Evolutionary conservation across 257 asterid genomes (phyloP), one percentile per base, ranked within the genome.

Genomic region (Solanum clarkiae): DNA sequence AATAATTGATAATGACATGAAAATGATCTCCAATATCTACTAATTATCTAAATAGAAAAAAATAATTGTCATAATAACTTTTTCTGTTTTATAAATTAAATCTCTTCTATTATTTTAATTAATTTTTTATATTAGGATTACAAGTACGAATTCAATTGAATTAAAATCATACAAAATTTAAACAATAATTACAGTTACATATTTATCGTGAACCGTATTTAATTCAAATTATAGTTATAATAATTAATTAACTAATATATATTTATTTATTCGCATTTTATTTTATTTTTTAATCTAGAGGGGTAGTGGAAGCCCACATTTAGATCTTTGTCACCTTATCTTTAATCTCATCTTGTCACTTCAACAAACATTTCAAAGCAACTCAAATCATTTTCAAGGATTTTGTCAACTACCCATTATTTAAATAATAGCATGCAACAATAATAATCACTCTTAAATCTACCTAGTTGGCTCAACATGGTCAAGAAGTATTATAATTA

Each of bases 321-420:
- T 24, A 26, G 20, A 51, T 77, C 63, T 4, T 1, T 42, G 22
- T 40, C 70, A 83, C 83, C 77, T 84, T 45, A 15, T 84, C 40
- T 45, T 65, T 56, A 71, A 79, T 53, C 80, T 74, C 57, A 49
- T 83, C 29, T 13, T 5, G 60, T 82, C 29, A 36, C 69, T 20
- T 20, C 29, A 42, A 18, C 60, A 51, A 77, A 51, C 29, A 80
- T 80, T 45, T 57, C 17, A 85, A 86, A 72, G 60, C 40, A 32
- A 36, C 49, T 62, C 84, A 82, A 62, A 83, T 86, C 86, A 86
- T 82, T 85, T 85, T 77, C 74, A 60, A 57, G 6, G 44, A 17
- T 74, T 69, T 84, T 77, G 85, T 86, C 86, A 42, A 24, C 81
- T 57, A 11, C 7, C 9, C 20, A 8, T 82, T n/a, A 22, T 53